Percentiles rank a stretch among this genome's conserved stretches.
phyloP scores from a whole-genome alignment of 345 rosid species.

The Balakata baccata region DNA sequence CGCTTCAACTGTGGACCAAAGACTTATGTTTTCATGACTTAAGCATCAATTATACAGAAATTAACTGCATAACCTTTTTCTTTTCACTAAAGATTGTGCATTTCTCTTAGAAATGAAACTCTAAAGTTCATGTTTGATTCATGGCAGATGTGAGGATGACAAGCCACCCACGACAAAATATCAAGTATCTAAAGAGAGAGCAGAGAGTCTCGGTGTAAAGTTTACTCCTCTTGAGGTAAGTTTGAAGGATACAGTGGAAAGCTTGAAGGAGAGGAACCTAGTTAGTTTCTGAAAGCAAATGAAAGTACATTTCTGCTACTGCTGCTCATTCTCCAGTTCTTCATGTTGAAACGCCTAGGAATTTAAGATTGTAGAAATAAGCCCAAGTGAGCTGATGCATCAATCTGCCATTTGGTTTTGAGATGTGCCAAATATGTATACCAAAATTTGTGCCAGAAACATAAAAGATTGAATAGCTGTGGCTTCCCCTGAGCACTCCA shows the following conservation, averaged over 20 bases:
- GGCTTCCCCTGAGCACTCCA: background rate
- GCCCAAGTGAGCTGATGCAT: background rate
- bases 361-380: too few relatives aligned
- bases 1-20: too few relatives aligned
- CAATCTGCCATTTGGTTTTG: background rate
- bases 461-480: background rate
- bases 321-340: background rate
- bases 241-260: constrained; percentile 24
- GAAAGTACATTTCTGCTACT: background rate
- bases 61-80: background rate
- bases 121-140: background rate
- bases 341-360: background rate
- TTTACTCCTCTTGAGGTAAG: constrained; percentile 30
- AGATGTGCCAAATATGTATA: background rate
- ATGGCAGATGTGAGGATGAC: constrained; percentile 14
- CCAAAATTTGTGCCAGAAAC: background rate
- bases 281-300: constrained; percentile 5
- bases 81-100: background rate
- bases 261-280: constrained; percentile 27
- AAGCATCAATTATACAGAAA: too few relatives aligned
- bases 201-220: constrained; percentile 20
- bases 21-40: too few relatives aligned
- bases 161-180: background rate
- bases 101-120: too few relatives aligned
- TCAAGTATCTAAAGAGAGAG: constrained; percentile 17